These are phyloP conservation scores for Kappamyces sp. DNA, from an alignment of 192 early-diverging fungal species.

Conservation along the genomic window DNA sequence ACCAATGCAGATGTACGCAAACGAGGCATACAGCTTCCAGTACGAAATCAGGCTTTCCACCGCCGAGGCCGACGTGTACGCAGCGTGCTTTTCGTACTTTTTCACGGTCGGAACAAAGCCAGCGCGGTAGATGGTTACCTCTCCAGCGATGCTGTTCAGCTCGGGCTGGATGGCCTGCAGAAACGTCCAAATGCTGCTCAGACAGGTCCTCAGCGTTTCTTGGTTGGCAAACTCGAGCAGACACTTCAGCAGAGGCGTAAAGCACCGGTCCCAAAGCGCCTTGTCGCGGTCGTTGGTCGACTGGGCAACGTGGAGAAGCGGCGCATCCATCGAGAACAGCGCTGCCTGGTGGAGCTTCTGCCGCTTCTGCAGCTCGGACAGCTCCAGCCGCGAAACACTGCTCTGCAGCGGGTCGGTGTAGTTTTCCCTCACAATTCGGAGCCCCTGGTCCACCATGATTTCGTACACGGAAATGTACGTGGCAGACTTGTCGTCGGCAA, in stretches of 20 bases:
- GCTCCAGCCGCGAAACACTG: slow-evolving; percentile 17
- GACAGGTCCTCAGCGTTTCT: slow-evolving; percentile 37
- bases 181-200: slow-evolving; percentile 53
- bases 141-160: slow-evolving; percentile 49
- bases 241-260: slow-evolving; percentile 58
- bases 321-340: slow-evolving; percentile 31
- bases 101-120: not conserved
- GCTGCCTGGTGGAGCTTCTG: slow-evolving; percentile 20
- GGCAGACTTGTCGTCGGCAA: not conserved
- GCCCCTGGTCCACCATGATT: slow-evolving; percentile 34
- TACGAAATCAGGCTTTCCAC: slow-evolving; percentile 60
- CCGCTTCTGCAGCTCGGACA: slow-evolving; percentile 24
- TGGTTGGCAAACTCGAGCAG: slow-evolving; percentile 50
- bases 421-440: slow-evolving; percentile 28
- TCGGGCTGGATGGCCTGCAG: slow-evolving; percentile 58
- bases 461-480: slow-evolving; percentile 10
- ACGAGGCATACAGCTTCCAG: slow-evolving; percentile 67
- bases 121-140: not conserved
- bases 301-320: slow-evolving; percentile 53
- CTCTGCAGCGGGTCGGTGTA: slow-evolving; percentile 26
- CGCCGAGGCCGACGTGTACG: too few species aligned
- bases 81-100: not conserved
- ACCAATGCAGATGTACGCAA: slow-evolving; percentile 64
- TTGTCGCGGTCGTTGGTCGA: slow-evolving; percentile 51
- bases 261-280: slow-evolving; percentile 62